These are phyloP conservation scores for Colletotrichum lupini DNA, from an alignment of 2,329 filamentous ascomycete genomes.

Conservation along the genomic window DNA sequence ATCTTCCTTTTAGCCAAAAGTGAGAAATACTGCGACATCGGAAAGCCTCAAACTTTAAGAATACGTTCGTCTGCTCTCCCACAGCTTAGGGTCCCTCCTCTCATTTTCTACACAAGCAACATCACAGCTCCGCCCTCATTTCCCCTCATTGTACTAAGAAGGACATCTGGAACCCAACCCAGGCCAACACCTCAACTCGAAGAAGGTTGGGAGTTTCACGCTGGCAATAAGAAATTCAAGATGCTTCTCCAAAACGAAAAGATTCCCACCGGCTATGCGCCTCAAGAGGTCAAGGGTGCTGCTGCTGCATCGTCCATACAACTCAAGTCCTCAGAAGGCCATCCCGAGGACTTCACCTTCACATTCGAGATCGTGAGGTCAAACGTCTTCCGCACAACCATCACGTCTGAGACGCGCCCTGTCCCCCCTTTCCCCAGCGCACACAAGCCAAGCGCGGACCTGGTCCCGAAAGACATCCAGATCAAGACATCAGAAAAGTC, in stretches of 20 bases:
- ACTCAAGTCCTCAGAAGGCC: slow-evolving; percentile 23
- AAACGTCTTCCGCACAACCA: slow-evolving; percentile 76
- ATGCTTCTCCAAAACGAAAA: slow-evolving; percentile 33
- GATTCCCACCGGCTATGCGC: slow-evolving; percentile 23
- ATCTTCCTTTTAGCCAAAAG: background rate
- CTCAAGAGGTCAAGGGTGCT: slow-evolving; percentile 16
- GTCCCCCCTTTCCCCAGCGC: slow-evolving; percentile 74
- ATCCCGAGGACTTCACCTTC: slow-evolving; percentile 61
- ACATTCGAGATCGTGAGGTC: slow-evolving; percentile 70
- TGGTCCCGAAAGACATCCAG: slow-evolving; percentile 28
- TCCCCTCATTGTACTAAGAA: background rate
- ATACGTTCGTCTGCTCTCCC: background rate
- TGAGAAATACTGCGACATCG: background rate
- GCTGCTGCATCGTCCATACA: slow-evolving; percentile 9
- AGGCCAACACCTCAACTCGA: background rate
- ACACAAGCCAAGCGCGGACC: slow-evolving; percentile 46
- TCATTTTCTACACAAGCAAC: background rate
- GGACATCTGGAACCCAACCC: no score
- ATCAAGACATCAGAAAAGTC: slow-evolving; percentile 44
- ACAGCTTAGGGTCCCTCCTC: background rate
- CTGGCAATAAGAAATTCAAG: background rate
- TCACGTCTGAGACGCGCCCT: slow-evolving; percentile 70
- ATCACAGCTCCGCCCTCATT: background rate
- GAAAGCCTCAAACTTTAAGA: background rate
- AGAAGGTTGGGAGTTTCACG: background rate